phyloP scores from a whole-genome alignment of 2,329 filamentous ascomycete species.

The Pestalotiopsis sp. region DNA sequence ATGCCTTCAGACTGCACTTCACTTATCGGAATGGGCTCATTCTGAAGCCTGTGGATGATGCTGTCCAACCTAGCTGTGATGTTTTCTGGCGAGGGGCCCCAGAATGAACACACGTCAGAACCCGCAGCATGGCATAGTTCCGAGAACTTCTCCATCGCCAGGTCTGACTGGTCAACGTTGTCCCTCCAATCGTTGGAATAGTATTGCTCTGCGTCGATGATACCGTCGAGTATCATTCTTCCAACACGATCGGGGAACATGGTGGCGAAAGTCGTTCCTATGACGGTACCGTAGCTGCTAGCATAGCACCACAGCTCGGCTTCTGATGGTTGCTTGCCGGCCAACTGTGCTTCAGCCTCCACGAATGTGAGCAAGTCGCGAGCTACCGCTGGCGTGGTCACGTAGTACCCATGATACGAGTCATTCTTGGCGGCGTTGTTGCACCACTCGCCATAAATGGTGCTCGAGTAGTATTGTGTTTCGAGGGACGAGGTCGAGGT shows the following conservation, averaged over 20 bases:
- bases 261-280: constrained; percentile 42
- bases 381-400: constrained; percentile 32
- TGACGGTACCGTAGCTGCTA: constrained; percentile 39
- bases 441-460: constrained; percentile 35
- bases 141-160: constrained; percentile 48
- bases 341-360: constrained; percentile 29
- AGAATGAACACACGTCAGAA: constrained; percentile 39
- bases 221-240: constrained; percentile 42
- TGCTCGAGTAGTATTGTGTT: constrained; percentile 32
- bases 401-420: constrained; percentile 31
- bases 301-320: constrained; percentile 30
- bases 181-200: constrained; percentile 40
- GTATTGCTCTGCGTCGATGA: constrained; percentile 42
- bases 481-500: constrained; percentile 29
- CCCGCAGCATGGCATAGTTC: constrained; percentile 48
- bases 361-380: constrained; percentile 32
- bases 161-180: constrained; percentile 47
- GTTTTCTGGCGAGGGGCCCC: constrained; percentile 32
- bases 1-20: constrained; percentile 17
- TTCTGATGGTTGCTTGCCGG: constrained; percentile 23
- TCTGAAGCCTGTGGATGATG: constrained; percentile 27
- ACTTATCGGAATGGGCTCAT: constrained; percentile 27
- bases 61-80: constrained; percentile 28
- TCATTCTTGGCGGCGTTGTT: constrained; percentile 28
- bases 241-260: constrained; percentile 46